Conservation (phyloP, 345 rosid species). For the Dimocarpus longan region DNA sequence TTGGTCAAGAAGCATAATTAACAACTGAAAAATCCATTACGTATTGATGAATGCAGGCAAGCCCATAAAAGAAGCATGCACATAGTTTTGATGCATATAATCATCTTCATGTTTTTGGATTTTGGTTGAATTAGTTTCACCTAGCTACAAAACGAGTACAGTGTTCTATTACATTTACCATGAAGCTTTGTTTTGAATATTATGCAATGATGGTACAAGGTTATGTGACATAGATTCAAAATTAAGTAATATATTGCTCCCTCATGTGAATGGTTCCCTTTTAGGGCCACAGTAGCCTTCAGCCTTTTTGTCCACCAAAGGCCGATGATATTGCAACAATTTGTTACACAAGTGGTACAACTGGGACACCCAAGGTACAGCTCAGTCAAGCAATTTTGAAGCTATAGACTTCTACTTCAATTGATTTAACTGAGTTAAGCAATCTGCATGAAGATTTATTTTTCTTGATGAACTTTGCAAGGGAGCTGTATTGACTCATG, state of each 20-base stretch:
- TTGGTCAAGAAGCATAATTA: background rate
- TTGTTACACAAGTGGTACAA: conserved; percentile 98
- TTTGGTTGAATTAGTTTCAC: background rate
- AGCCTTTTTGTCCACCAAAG: conserved; percentile 61
- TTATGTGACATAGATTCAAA: conserved; percentile 1
- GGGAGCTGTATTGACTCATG: conserved; percentile 93
- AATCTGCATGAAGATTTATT: conserved; percentile 26
- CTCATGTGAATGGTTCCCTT: conserved; percentile 34
- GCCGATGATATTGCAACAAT: conserved; percentile 72
- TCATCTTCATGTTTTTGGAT: background rate
- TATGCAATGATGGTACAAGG: background rate
- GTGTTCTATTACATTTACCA: background rate
- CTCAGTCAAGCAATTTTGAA: conserved; percentile 18
- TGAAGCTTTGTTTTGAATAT: background rate
- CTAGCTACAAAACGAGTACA: background rate
- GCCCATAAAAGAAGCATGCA: background rate
- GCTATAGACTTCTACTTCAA: background rate
- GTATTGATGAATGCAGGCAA: background rate
- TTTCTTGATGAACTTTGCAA: conserved; percentile 31
- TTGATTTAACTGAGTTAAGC: conserved; percentile 19
- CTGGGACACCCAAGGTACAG: conserved; percentile 95
- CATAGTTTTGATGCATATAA: background rate
- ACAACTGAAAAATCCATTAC: background rate
- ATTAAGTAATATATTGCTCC: conserved; percentile 3
- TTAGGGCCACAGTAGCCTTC: conserved; percentile 66